Evolutionary conservation across 202 grass and related monocot genomes (phyloP).

Genomic region (Eragrostis tef): DNA sequence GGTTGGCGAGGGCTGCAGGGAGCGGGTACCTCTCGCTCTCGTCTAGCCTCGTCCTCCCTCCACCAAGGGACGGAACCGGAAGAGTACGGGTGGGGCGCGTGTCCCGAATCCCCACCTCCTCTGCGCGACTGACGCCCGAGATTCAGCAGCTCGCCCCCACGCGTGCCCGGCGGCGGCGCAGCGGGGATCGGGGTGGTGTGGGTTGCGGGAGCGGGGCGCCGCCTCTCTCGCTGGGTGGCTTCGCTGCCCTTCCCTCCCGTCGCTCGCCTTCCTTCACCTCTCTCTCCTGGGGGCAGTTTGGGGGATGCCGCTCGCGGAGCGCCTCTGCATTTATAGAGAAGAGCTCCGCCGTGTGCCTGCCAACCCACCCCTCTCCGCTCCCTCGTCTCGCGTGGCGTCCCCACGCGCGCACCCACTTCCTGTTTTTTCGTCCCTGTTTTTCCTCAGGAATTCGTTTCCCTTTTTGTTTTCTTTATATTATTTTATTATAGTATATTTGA

Average conservation of each 20-base stretch:
- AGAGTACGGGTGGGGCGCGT: not conserved
- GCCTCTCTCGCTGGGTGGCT: conserved; percentile 24
- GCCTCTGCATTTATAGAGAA: conserved; percentile 54
- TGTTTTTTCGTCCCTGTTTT: conserved; percentile 41
- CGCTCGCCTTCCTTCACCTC: conserved; percentile 45
- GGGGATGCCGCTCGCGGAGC: not conserved
- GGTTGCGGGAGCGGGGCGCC: conserved; percentile 35
- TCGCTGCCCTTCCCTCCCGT: conserved; percentile 27
- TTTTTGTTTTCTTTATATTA: not conserved
- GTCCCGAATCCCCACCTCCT: conserved; percentile 6
- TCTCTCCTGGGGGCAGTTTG: conserved; percentile 46
- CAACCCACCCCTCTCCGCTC: conserved; percentile 26
- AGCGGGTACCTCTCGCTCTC: conserved; percentile 50
- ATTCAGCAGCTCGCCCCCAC: conserved; percentile 1
- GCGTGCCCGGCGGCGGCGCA: conserved; percentile 28
- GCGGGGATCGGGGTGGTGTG: conserved; percentile 1
- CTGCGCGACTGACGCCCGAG: conserved; percentile 16
- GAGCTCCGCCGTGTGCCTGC: conserved; percentile 35
- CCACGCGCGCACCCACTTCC: conserved; percentile 27
- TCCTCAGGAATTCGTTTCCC: not conserved
- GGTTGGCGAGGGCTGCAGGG: not conserved
- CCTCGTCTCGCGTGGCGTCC: conserved; percentile 40
- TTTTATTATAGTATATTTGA: not conserved
- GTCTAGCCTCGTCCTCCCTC: conserved; percentile 33
- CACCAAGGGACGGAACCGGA: conserved; percentile 34